Conservation (phyloP, 1,284 basidiomycete genomes). For the Mycosarcoma maydis region DNA sequence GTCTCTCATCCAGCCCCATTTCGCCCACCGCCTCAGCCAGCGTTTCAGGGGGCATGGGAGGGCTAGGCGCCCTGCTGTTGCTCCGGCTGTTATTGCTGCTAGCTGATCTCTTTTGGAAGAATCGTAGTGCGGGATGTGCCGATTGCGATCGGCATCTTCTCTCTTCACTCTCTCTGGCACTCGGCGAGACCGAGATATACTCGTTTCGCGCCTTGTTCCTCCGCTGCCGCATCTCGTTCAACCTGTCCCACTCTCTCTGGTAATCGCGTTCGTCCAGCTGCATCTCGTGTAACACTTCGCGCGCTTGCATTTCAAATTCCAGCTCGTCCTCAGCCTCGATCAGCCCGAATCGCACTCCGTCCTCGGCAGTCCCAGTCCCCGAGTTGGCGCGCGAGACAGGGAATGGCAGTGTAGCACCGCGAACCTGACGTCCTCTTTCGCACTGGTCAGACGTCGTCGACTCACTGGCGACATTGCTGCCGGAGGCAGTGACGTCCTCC, state of each 20-base stretch:
- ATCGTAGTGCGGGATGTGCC: constrained; percentile 20
- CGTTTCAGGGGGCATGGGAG: constrained; percentile 1
- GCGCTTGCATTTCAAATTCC: constrained; percentile 48
- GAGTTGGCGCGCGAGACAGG: constrained; percentile 5
- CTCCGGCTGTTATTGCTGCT: constrained; percentile 30
- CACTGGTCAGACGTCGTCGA: not conserved
- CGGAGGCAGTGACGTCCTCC: constrained; percentile 11
- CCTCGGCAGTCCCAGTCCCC: not conserved
- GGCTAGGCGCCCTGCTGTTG: constrained; percentile 22
- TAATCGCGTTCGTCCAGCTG: constrained; percentile 24
- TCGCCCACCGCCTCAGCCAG: constrained; percentile 2
- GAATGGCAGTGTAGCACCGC: not conserved
- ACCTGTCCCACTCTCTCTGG: constrained; percentile 39
- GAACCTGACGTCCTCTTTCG: constrained; percentile 11
- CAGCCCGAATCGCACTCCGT: constrained; percentile 25
- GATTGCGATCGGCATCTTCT: constrained; percentile 18
- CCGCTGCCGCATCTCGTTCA: constrained; percentile 28
- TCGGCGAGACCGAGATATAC: constrained; percentile 19
- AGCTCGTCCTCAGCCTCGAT: constrained; percentile 46
- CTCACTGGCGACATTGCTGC: not conserved
- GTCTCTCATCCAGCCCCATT: constrained; percentile 12
- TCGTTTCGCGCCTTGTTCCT: constrained; percentile 45
- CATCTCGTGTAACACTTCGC: constrained; percentile 37
- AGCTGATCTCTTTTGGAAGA: constrained; percentile 35
- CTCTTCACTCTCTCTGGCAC: constrained; percentile 2